Conservation (phyloP, 164 flowering plant genomes). For the Liquidambar formosana region DNA sequence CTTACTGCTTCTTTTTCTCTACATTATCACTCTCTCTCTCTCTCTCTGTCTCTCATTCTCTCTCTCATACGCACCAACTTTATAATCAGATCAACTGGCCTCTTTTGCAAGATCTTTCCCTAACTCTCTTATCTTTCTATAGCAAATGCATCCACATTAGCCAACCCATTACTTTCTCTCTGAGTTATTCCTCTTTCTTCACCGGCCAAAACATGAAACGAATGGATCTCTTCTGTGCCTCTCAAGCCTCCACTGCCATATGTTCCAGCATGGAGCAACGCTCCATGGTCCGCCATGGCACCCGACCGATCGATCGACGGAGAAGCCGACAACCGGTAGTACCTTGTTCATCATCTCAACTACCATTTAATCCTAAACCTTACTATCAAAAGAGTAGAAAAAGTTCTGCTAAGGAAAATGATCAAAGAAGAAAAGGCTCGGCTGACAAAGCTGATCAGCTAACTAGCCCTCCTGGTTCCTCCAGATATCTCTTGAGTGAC, state of each 20-base stretch:
- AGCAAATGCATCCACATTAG: slow-evolving; percentile 2
- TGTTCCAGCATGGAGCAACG: slow-evolving; percentile 57
- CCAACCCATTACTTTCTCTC: slow-evolving; percentile 5
- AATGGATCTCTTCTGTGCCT: slow-evolving; percentile 67
- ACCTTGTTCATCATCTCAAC: slow-evolving; percentile 42
- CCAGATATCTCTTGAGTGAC: slow-evolving; percentile 58
- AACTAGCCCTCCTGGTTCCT: slow-evolving; percentile 41
- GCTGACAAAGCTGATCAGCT: slow-evolving; percentile 31
- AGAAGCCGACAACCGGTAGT: slow-evolving; percentile 5
- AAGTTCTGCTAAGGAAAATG: slow-evolving; percentile 19
- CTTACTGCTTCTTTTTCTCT: background rate
- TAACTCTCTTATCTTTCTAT: background rate
- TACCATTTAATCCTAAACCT: slow-evolving; percentile 45
- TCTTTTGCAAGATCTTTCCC: slow-evolving; percentile 16
- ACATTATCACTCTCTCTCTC: background rate
- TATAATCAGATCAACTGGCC: slow-evolving; percentile 30
- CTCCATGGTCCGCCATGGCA: slow-evolving; percentile 44
- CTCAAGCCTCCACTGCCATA: slow-evolving; percentile 84
- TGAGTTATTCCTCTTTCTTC: background rate
- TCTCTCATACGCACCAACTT: slow-evolving; percentile 16
- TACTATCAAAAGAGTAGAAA: slow-evolving; percentile 33
- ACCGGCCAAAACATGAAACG: slow-evolving; percentile 47
- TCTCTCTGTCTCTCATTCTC: slow-evolving; percentile 3
- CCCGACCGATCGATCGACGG: slow-evolving; percentile 24
- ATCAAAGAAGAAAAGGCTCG: slow-evolving; percentile 44